Conservation (phyloP, 1,284 basidiomycete species). For the Lentinus polychrous region DNA sequence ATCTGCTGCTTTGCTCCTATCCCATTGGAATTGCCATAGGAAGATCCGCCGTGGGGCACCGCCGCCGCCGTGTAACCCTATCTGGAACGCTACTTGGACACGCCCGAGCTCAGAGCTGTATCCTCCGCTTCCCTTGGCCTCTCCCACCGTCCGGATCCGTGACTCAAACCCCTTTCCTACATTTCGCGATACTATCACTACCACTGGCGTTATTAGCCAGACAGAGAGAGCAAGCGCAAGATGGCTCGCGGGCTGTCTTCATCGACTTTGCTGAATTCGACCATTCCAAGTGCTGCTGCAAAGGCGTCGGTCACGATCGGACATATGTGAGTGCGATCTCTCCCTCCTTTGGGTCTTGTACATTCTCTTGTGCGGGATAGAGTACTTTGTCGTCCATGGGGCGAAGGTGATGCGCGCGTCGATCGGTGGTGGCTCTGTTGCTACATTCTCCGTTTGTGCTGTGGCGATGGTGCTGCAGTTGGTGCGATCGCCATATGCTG, state of each 20-base stretch:
- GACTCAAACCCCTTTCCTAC: too few species aligned
- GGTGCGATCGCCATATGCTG: too few species aligned
- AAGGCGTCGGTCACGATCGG: conserved; percentile 52
- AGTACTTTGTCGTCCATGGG: too few species aligned
- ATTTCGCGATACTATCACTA: too few species aligned
- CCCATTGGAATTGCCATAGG: neutral
- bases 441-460: neutral
- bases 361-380: neutral
- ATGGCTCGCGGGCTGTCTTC: conserved; percentile 23
- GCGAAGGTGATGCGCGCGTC: too few species aligned
- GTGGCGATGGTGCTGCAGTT: neutral
- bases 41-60: neutral
- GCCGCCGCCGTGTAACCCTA: neutral
- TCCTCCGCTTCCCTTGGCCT: too few species aligned
- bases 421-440: neutral
- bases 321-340: conserved; percentile 50
- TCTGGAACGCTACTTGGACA: neutral
- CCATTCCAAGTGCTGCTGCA: conserved; percentile 24
- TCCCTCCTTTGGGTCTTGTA: neutral
- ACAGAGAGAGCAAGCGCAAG: neutral
- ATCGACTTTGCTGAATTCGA: conserved; percentile 18
- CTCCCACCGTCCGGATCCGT: too few species aligned
- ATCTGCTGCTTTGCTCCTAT: neutral
- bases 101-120: neutral
- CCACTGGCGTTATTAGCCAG: too few species aligned